Evolutionary conservation across 2,329 filamentous ascomycete genomes (phyloP).

Genomic region (Camillea tinctor): DNA sequence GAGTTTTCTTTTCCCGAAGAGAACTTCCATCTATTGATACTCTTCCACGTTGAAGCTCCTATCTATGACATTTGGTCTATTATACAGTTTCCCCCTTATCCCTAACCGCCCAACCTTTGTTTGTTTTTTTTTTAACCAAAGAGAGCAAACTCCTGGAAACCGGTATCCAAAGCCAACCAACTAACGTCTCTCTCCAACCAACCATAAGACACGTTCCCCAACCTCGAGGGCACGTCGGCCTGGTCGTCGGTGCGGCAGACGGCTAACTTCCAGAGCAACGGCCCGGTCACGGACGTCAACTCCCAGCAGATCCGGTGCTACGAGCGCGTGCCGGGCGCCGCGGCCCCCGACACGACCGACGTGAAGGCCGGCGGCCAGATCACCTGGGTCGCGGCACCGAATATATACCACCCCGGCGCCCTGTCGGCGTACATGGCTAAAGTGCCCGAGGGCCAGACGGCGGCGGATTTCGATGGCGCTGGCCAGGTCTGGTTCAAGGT

Average conservation of each 20-base stretch:
- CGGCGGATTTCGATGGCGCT: conserved; percentile 37
- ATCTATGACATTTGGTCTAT: too few relatives aligned
- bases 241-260: conserved; percentile 40
- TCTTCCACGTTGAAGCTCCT: too few relatives aligned
- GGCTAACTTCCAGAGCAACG: conserved; percentile 44
- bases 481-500: conserved; percentile 44
- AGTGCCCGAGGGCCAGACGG: conserved; percentile 37
- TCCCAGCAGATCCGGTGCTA: conserved; percentile 43
- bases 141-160: too few relatives aligned
- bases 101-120: too few relatives aligned
- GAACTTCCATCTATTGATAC: too few relatives aligned
- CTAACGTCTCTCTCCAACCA: neutral
- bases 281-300: conserved; percentile 40
- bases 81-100: too few relatives aligned
- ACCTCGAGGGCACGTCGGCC: conserved; percentile 27
- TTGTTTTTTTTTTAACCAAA: too few relatives aligned
- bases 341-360: conserved; percentile 34
- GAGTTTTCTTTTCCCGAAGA: neutral
- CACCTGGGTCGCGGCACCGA: conserved; percentile 39
- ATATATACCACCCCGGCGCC: conserved; percentile 40
- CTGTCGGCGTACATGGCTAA: conserved; percentile 42
- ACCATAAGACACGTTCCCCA: conserved; percentile 35
- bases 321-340: conserved; percentile 33
- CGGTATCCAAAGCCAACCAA: neutral
- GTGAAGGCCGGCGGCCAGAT: conserved; percentile 40